Evolutionary conservation across 106 monocot species (phyloP).

Genomic region (Acorus calamus): DNA sequence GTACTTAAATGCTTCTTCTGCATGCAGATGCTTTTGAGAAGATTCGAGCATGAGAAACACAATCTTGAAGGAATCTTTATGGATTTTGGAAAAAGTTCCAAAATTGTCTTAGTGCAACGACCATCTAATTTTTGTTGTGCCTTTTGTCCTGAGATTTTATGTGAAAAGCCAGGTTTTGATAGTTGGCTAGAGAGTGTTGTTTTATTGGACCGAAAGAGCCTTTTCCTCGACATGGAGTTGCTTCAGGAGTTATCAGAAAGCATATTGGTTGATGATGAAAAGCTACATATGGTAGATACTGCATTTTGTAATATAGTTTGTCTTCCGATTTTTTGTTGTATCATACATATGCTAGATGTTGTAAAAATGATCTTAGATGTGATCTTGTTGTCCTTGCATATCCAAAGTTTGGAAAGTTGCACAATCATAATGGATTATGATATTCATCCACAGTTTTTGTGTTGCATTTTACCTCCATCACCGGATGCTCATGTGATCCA

Average conservation of each 20-base stretch:
- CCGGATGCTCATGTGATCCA: no score
- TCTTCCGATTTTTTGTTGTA: no score
- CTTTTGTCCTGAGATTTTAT: conserved; percentile 28
- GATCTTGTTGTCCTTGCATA: not conserved
- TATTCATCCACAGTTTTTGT: no score
- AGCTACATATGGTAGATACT: conserved; percentile 38
- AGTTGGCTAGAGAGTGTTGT: conserved; percentile 45
- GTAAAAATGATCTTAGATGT: no score
- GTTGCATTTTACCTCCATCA: no score
- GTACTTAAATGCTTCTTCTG: not conserved
- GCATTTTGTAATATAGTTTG: no score
- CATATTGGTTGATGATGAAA: conserved; percentile 17
- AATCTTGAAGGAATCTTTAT: conserved; percentile 22
- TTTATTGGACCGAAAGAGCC: conserved; percentile 50
- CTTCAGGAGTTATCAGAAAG: conserved; percentile 35
- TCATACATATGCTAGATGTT: no score
- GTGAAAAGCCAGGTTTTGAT: conserved; percentile 21
- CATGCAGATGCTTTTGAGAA: conserved; percentile 32
- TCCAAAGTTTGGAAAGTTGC: not conserved
- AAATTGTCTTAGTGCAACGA: not conserved
- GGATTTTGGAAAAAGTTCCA: conserved; percentile 7
- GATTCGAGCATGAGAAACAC: conserved; percentile 37
- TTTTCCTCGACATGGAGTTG: conserved; percentile 45
- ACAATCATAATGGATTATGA: no score
- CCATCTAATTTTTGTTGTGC: conserved; percentile 38